phyloP scores from a whole-genome alignment of 2,329 filamentous ascomycete genomes.

The Drechslerella coelobrocha region DNA sequence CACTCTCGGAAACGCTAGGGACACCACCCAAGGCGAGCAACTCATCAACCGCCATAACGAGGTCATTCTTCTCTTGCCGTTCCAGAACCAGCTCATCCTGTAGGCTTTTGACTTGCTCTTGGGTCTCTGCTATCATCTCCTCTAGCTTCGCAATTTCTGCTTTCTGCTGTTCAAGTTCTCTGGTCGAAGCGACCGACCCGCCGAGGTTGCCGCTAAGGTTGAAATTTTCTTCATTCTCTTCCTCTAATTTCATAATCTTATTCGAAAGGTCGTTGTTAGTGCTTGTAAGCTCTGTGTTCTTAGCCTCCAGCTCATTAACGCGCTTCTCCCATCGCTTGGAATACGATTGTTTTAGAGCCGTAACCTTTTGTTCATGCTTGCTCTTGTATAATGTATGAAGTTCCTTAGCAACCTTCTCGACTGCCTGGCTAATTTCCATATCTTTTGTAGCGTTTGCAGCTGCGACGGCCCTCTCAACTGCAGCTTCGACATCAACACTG shows the following conservation, averaged over 20 bases:
- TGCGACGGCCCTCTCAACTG: conserved; percentile 59
- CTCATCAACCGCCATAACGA: conserved; percentile 81
- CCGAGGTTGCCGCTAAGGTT: conserved; percentile 45
- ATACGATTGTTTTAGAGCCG: conserved; percentile 83
- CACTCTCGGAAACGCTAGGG: conserved; percentile 60
- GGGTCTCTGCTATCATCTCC: conserved; percentile 57
- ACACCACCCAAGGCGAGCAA: conserved; percentile 72
- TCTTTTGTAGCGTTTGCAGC: conserved; percentile 58
- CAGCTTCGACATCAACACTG: conserved; percentile 60
- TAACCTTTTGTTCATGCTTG: conserved; percentile 96
- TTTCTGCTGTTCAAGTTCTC: conserved; percentile 70
- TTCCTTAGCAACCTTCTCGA: conserved; percentile 91
- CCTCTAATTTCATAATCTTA: conserved; percentile 45
- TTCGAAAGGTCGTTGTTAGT: conserved; percentile 48
- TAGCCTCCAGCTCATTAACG: conserved; percentile 74
- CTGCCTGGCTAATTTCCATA: conserved; percentile 78
- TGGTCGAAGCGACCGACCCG: conserved; percentile 31
- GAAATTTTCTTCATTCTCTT: conserved; percentile 46
- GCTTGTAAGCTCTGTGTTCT: conserved; percentile 41
- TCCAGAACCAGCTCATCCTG: conserved; percentile 78
- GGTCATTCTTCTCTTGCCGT: conserved; percentile 81
- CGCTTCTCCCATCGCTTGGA: conserved; percentile 90
- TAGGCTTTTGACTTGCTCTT: conserved; percentile 70
- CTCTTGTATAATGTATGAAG: conserved; percentile 92
- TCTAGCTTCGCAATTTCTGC: conserved; percentile 75